phyloP scores from a whole-genome alignment of 163 green algal genomes.

The Chlorella variabilis region DNA sequence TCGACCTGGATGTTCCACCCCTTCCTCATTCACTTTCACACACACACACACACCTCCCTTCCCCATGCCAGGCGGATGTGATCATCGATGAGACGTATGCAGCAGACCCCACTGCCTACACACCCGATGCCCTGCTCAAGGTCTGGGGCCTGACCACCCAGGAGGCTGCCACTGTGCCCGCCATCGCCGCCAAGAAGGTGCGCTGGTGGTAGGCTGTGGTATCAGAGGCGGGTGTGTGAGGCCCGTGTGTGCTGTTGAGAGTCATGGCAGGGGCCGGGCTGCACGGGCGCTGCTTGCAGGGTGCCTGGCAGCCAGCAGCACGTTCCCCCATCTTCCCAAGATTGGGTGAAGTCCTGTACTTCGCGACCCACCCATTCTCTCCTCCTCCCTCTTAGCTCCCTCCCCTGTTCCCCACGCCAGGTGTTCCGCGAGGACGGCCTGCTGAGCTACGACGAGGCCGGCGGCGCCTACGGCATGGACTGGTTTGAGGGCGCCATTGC shows the following conservation, averaged over 20 bases:
- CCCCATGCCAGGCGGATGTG: constrained; percentile 61
- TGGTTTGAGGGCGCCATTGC: constrained; percentile 66
- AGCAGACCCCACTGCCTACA: constrained; percentile 49
- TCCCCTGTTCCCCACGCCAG: not conserved
- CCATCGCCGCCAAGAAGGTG: constrained; percentile 15
- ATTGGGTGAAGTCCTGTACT: too few relatives aligned
- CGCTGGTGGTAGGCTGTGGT: not conserved
- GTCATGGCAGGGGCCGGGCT: not conserved
- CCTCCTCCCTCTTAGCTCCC: too few relatives aligned
- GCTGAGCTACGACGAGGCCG: constrained; percentile 5
- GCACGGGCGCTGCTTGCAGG: too few relatives aligned
- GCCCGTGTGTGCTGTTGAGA: not conserved
- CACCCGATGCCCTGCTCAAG: constrained; percentile 39
- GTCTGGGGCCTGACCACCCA: constrained; percentile 37
- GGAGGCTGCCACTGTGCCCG: constrained; percentile 7
- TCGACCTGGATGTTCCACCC: too few relatives aligned
- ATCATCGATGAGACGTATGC: constrained; percentile 79
- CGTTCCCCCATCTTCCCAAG: too few relatives aligned
- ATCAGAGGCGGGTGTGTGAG: not conserved
- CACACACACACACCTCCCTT: not conserved
- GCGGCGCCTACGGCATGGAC: constrained; percentile 46
- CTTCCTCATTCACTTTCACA: too few relatives aligned
- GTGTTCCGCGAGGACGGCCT: constrained; percentile 57
- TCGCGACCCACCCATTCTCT: too few relatives aligned
- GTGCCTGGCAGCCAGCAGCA: too few relatives aligned